Percentiles rank a stretch among this genome's conserved stretches.
These are phyloP conservation scores for Penicillium oxalicum DNA, from an alignment of 2,329 filamentous ascomycete species.

Conservation along the genomic window DNA sequence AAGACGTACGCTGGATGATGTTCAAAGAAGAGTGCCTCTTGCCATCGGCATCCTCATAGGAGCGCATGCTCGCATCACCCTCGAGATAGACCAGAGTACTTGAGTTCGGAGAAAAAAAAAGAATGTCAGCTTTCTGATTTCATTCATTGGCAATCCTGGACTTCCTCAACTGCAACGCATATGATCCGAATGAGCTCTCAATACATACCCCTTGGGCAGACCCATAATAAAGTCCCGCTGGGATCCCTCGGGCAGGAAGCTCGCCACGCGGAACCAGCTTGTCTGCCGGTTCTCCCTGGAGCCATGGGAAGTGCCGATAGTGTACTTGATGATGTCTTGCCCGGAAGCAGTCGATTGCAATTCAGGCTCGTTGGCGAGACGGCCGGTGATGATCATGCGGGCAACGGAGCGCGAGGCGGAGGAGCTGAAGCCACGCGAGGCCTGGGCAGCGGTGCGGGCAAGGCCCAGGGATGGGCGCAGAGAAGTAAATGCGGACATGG, in stretches of 20 bases:
- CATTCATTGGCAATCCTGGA: neutral
- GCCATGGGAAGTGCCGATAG: constrained; percentile 64
- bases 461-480: constrained; percentile 46
- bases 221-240: constrained; percentile 65
- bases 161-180: constrained; percentile 5
- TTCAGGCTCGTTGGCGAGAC: constrained; percentile 75
- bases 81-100: constrained; percentile 79
- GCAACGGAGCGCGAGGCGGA: constrained; percentile 58
- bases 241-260: constrained; percentile 62
- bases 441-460: constrained; percentile 33
- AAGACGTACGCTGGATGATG: constrained; percentile 69
- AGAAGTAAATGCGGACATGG: constrained; percentile 46
- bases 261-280: constrained; percentile 77
- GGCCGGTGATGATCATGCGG: constrained; percentile 79
- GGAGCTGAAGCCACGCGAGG: constrained; percentile 69
- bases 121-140: constrained; percentile 9
- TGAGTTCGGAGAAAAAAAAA: constrained; percentile 2
- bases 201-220: constrained; percentile 77
- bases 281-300: constrained; percentile 64
- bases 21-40: constrained; percentile 57
- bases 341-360: constrained; percentile 63
- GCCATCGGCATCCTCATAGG: constrained; percentile 65
- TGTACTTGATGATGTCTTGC: constrained; percentile 69
- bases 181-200: neutral
- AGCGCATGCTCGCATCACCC: constrained; percentile 66